Conservation (phyloP, 352 stramenopile species). For the Phytophthora cryptogea region DNA sequence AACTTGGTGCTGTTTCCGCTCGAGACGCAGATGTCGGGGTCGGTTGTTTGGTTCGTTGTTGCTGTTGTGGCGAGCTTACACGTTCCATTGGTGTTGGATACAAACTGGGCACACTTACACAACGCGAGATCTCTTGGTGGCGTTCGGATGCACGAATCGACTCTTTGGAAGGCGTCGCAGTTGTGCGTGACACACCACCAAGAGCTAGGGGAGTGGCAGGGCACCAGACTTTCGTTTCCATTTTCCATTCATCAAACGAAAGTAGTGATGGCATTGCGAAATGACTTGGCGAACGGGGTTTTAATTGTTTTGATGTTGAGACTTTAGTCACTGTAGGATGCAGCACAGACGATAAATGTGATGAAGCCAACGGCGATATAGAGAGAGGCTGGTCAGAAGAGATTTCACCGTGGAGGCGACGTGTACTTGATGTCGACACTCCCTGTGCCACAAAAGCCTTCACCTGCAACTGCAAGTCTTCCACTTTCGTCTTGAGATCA, state of each 20-base stretch:
- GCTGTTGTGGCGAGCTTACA: conserved; percentile 30
- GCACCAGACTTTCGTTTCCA: conserved; percentile 54
- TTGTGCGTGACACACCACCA: conserved; percentile 14
- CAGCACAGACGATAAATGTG: neutral
- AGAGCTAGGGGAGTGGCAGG: conserved; percentile 22
- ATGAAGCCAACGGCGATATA: neutral
- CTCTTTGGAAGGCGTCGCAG: conserved; percentile 42
- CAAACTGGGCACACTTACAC: conserved; percentile 60
- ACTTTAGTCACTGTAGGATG: neutral
- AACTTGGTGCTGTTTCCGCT: conserved; percentile 17
- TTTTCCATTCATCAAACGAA: conserved; percentile 72
- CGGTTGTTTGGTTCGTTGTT: conserved; percentile 6
- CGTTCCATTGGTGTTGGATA: conserved; percentile 64
- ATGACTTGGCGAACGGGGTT: neutral
- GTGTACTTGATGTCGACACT: neutral
- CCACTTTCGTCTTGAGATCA: conserved; percentile 62
- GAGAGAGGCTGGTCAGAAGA: neutral
- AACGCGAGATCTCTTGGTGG: conserved; percentile 50
- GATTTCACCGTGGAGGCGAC: conserved; percentile 8
- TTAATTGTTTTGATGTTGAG: conserved; percentile 13
- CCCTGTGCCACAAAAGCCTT: conserved; percentile 42
- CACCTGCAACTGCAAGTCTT: conserved; percentile 56
- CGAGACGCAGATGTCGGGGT: conserved; percentile 1
- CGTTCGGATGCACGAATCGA: conserved; percentile 23
- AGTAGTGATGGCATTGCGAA: conserved; percentile 26